Evolutionary conservation across 768 basidiomycete species (phyloP).

Genomic region (Lentinula sp.): DNA sequence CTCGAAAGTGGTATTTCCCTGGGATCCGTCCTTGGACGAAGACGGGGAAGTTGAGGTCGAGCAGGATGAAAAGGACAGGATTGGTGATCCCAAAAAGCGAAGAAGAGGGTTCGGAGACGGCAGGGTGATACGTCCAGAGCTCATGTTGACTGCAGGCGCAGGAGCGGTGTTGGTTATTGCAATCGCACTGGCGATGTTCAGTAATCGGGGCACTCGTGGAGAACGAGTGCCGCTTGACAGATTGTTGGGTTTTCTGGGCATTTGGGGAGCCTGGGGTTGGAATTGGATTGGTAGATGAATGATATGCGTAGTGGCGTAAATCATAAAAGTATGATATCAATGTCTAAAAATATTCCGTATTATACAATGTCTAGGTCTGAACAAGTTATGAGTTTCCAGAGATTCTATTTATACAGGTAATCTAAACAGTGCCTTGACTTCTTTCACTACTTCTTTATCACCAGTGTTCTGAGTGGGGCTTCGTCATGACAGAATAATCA

Average conservation of each 20-base stretch:
- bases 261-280: background rate
- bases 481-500: background rate
- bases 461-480: conserved; percentile 55
- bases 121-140: conserved; percentile 12
- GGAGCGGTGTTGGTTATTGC: conserved; percentile 67
- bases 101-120: conserved; percentile 9
- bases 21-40: conserved; percentile 23
- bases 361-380: background rate
- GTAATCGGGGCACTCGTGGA: conserved; percentile 9
- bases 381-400: background rate
- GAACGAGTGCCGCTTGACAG: background rate
- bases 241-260: background rate
- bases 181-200: conserved; percentile 61
- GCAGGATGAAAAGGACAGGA: conserved; percentile 14
- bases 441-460: conserved; percentile 46
- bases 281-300: background rate
- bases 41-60: conserved; percentile 16
- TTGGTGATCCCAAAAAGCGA: conserved; percentile 7
- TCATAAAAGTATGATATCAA: too few species aligned
- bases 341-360: too few species aligned
- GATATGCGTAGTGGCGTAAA: too few species aligned
- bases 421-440: conserved; percentile 50
- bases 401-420: conserved; percentile 12
- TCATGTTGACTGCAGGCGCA: conserved; percentile 17
- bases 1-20: conserved; percentile 52